These are phyloP conservation scores for Gnomoniopsis sp. DNA, from an alignment of 2,329 filamentous ascomycete species.

Conservation along the genomic window DNA sequence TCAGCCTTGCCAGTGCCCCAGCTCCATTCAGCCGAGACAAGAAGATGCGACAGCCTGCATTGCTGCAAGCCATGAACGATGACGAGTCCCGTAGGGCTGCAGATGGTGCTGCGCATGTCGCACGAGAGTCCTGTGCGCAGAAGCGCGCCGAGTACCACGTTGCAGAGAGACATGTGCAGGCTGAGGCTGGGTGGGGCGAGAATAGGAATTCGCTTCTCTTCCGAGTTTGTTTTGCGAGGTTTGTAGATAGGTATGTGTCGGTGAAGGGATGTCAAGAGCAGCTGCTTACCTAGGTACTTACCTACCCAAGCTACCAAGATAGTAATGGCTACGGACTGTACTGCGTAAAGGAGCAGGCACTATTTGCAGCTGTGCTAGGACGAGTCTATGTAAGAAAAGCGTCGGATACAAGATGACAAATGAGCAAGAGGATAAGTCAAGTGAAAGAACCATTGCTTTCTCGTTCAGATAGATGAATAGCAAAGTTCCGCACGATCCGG, in stretches of 20 bases:
- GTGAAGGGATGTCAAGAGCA: not conserved
- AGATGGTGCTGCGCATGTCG: not conserved
- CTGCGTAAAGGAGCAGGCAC: not conserved
- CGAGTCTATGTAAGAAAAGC: too few relatives aligned
- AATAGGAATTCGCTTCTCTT: not conserved
- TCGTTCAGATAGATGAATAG: not conserved
- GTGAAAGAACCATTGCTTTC: too few relatives aligned
- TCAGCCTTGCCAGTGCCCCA: not conserved
- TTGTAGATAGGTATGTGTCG: not conserved
- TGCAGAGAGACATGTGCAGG: not conserved
- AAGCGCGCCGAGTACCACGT: not conserved
- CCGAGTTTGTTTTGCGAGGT: not conserved
- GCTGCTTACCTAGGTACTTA: too few relatives aligned
- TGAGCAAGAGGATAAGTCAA: too few relatives aligned
- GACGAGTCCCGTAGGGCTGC: conserved; percentile 3
- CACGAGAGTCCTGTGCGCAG: not conserved
- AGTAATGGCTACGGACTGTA: not conserved
- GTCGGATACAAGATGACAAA: too few relatives aligned
- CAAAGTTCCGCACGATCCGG: not conserved
- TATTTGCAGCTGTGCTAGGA: too few relatives aligned
- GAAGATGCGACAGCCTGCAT: not conserved
- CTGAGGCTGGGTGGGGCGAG: not conserved
- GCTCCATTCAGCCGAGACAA: not conserved
- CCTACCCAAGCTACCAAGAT: too few relatives aligned
- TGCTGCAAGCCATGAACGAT: not conserved